These are phyloP conservation scores for Lagenidium giganteum DNA, from an alignment of 352 stramenopile species.

Conservation along the genomic window DNA sequence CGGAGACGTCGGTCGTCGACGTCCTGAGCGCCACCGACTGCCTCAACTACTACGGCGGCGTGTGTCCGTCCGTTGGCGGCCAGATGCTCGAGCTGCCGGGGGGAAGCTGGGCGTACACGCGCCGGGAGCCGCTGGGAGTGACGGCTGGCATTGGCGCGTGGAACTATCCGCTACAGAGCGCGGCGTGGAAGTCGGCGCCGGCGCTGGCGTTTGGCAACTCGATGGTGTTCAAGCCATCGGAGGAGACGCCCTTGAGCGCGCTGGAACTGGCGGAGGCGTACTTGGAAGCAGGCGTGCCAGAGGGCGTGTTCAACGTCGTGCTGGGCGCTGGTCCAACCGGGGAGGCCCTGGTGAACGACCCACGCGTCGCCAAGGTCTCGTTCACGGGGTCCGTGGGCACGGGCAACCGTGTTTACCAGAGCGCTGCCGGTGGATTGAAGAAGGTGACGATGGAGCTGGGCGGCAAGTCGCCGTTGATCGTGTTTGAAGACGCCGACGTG, in stretches of 20 bases:
- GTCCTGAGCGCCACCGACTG: constrained; percentile 69
- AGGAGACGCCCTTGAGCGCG: constrained; percentile 80
- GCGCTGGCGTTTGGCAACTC: constrained; percentile 86
- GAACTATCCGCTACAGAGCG: constrained; percentile 82
- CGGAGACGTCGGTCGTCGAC: constrained; percentile 69
- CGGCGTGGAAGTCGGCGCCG: constrained; percentile 74
- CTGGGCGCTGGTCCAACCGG: constrained; percentile 58
- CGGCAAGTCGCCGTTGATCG: constrained; percentile 84
- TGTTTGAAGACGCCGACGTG: constrained; percentile 84
- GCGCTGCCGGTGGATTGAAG: constrained; percentile 74
- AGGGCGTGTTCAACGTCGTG: constrained; percentile 79
- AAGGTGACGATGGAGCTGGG: constrained; percentile 89
- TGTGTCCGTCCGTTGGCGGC: constrained; percentile 56
- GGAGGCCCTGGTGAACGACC: constrained; percentile 45
- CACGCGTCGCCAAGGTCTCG: constrained; percentile 64
- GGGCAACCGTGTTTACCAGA: constrained; percentile 62
- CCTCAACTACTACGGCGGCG: constrained; percentile 72
- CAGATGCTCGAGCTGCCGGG: constrained; percentile 62
- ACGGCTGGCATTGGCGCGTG: constrained; percentile 74
- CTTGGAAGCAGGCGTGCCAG: constrained; percentile 57
- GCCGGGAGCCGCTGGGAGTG: constrained; percentile 63
- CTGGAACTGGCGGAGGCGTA: constrained; percentile 66
- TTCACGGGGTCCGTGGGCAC: constrained; percentile 84
- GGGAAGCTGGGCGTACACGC: constrained; percentile 75
- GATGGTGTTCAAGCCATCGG: constrained; percentile 90